Evolutionary conservation across 805 yeast species (phyloP), one percentile per base, ranked within the genome.

Genomic region (Barnettozyma vustinii): DNA sequence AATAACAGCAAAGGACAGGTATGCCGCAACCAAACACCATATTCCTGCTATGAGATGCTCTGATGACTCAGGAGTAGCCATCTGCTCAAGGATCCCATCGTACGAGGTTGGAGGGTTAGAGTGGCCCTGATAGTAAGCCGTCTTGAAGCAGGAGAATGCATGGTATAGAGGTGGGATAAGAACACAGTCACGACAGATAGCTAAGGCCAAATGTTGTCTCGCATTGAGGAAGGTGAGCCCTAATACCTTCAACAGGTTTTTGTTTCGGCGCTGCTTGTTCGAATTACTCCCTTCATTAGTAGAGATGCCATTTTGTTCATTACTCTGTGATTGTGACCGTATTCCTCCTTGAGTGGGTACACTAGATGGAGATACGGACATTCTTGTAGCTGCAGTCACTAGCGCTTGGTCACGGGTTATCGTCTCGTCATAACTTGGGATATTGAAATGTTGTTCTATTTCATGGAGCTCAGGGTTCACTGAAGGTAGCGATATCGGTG

Each of bases 21-120:
- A 89, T 2, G 89, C 89, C 1, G 96, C 80, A 9, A 92, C 98
- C 5, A 86, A 60, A 63, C 97, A 88, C 98, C 98, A 92, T n/a
- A 92, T 64, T 0, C 91, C 91, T 4, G 96, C 85, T 51, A 90
- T 69, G 51, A 89, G 73, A 57, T 84, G 84, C 61, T 90, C 97
- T 0, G 91, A 80, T 1, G 88, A 77, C 37, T 90, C 70, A 1
- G 87, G 90, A 1, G 77, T 65, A 1, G 85, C 79, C 20, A 81
- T 21, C 30, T 51, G 47, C 15, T 36, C 39, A 10, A 44, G 25
- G 4, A 48, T 40, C 6, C 20, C 18, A 23, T 44, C 44, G 2
- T 47, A 41, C 48, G 6, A 37, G 16, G 26, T 18, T n/a, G 43
- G 32, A n/a, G n/a, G 27, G 2, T 49, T 43, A 10, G 40, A 32